A percentile compares a stretch with the other conserved stretches of the same genome.
phyloP scores from a whole-genome alignment of 306 rosid species.

The Vigna hirtella region DNA sequence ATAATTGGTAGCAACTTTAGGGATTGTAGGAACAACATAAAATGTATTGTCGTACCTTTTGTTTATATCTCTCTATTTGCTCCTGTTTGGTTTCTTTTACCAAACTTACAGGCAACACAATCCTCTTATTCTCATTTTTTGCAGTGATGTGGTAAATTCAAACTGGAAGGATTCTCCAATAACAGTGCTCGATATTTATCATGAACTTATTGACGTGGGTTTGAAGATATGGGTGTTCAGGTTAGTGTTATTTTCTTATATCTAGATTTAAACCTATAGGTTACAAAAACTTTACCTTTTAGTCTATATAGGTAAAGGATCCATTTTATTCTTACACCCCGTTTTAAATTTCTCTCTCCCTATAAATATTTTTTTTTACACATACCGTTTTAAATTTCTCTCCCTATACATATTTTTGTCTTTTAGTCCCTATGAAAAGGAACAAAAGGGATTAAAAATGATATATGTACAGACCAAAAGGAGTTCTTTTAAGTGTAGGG shows the following conservation, averaged over 20 bases:
- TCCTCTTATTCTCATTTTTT: slow-evolving; percentile 37
- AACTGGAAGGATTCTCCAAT: slow-evolving; percentile 87
- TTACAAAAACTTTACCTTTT: too few relatives aligned
- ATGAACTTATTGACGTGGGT: slow-evolving; percentile 69
- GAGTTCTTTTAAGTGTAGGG: too few relatives aligned
- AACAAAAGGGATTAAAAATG: not conserved
- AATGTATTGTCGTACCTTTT: slow-evolving; percentile 1
- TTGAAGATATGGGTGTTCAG: slow-evolving; percentile 92
- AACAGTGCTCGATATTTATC: slow-evolving; percentile 73
- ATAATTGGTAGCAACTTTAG: not conserved
- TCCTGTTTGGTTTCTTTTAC: slow-evolving; percentile 9
- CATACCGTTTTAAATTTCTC: not conserved
- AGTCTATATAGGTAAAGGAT: too few relatives aligned
- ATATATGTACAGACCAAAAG: not conserved
- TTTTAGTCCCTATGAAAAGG: not conserved
- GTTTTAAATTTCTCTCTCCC: not conserved
- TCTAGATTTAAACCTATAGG: not conserved
- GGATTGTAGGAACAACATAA: not conserved
- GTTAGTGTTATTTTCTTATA: slow-evolving; percentile 48
- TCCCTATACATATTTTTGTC: not conserved
- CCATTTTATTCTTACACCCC: not conserved
- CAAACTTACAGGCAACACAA: not conserved
- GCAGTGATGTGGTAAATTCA: slow-evolving; percentile 44
- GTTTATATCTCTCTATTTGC: not conserved
- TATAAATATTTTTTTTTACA: too few relatives aligned